Evolutionary conservation across 208 protist species (phyloP).

Genomic region (Crithidia bombi): DNA sequence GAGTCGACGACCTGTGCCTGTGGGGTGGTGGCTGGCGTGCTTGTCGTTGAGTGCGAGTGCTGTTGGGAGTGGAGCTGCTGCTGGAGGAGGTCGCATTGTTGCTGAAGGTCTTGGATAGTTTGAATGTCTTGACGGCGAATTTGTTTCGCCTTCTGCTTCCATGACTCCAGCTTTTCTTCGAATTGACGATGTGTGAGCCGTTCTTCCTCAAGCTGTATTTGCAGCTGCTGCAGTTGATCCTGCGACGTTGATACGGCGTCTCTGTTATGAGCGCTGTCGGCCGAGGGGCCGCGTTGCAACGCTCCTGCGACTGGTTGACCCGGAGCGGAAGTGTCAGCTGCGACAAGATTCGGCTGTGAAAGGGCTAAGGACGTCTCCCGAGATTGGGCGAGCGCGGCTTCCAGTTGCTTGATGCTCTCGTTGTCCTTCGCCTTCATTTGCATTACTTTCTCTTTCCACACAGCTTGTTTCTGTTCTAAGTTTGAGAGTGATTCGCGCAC

Average conservation of each 20-base stretch:
- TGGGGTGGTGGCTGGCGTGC: background rate
- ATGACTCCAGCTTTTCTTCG: conserved; percentile 33
- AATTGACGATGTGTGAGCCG: conserved; percentile 18
- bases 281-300: background rate
- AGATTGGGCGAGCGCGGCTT: conserved; percentile 21
- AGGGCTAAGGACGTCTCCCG: conserved; percentile 5
- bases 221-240: conserved; percentile 10
- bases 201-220: conserved; percentile 35
- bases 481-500: conserved; percentile 19
- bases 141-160: conserved; percentile 30
- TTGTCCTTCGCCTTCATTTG: conserved; percentile 56
- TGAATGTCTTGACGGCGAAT: conserved; percentile 23
- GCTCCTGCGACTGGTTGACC: background rate
- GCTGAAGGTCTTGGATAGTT: conserved; percentile 32
- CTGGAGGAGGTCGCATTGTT: conserved; percentile 19
- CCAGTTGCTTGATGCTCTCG: conserved; percentile 40
- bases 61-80: conserved; percentile 6
- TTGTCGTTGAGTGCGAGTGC: background rate
- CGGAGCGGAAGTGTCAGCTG: background rate
- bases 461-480: conserved; percentile 32
- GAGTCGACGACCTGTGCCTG: background rate
- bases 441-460: conserved; percentile 62
- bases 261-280: background rate
- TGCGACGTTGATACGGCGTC: background rate
- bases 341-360: background rate